Base-by-base conservation (phyloP, 2,329 filamentous ascomycete genomes). In the Ophiobolus disseminans region DNA sequence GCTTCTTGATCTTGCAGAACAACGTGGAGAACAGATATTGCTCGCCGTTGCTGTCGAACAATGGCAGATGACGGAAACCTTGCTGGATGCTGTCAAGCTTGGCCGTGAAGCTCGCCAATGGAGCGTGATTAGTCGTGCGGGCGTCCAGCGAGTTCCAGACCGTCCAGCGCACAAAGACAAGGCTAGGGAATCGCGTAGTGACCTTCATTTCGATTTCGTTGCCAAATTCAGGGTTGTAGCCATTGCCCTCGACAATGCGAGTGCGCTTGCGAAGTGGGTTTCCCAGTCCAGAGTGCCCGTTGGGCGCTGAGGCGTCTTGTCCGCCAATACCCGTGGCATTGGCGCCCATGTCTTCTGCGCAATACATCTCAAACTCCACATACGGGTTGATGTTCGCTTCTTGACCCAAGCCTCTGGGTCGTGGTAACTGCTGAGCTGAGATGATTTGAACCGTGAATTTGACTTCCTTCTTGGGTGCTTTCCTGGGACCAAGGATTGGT, bases 21-120 rank as follows among this genome's bases (percentile, higher is more conserved):
- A 99, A 80, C 9, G 91, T 95, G 2, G 94, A 96, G 75, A 97
- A 97, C 34, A 97, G 82, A 70, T 95, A 97, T 63, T 92, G 90
- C 63, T 97, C 92, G 52, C 92, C 94, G 55, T 91, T 89, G 46
- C 86, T 83, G 74, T 97, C 92, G 72, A 91, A 88, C 13, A 99
- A 81, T 9, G 93, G 94, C 43, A 97, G 80, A 52, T 96, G 95
- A 53, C 93, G 91, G 73, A 94, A 97, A 21, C 94, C 94, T 73
- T 94, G 87, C 69, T 93, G 91, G 32, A 97, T 82, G 68, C 87
- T 95, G 76, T 82, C 87, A 41, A 97, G 85, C 76, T 97, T 97
- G 55, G 90, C 92, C 2, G 91, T 97, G 74, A 93, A 97, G 1
- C 89, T 94, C 3, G 91, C 94, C 48, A 97, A 81, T 17, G 90